Conservation (phyloP, 2,329 filamentous ascomycete genomes). For the Diaporthe nobilis region DNA sequence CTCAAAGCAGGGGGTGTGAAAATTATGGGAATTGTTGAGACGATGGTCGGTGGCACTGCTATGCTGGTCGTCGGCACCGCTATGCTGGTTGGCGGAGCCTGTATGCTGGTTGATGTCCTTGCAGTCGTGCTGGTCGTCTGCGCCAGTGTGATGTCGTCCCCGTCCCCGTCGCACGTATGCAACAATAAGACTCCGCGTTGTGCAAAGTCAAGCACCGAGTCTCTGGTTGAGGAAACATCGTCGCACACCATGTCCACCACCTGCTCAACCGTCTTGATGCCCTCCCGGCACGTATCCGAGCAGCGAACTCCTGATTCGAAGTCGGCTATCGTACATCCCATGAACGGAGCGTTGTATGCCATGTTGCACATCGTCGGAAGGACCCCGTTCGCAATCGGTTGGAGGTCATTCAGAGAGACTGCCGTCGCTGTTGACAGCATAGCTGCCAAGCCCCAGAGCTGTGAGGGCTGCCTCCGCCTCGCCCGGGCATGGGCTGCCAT, state of each 20-base stretch:
- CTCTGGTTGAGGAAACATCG: conserved; percentile 70
- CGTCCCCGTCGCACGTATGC: conserved; percentile 23
- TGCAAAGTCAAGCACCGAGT: conserved; percentile 53
- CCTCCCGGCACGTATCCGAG: conserved; percentile 54
- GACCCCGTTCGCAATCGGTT: conserved; percentile 55
- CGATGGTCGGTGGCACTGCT: not conserved
- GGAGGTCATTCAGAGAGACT: conserved; percentile 57
- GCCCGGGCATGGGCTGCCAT: conserved; percentile 33
- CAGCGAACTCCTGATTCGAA: conserved; percentile 54
- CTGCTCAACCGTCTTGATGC: conserved; percentile 84
- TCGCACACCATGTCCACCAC: conserved; percentile 80
- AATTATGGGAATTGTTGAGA: conserved; percentile 9
- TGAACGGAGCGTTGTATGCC: conserved; percentile 59
- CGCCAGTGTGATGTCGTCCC: conserved; percentile 35
- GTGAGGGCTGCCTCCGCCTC: conserved; percentile 34
- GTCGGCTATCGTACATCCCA: conserved; percentile 54
- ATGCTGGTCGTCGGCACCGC: conserved; percentile 2
- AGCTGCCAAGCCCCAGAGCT: conserved; percentile 40
- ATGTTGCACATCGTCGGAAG: conserved; percentile 55
- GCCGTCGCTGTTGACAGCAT: conserved; percentile 48
- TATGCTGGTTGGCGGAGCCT: conserved; percentile 1
- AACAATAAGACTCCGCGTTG: conserved; percentile 32
- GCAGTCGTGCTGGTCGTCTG: conserved; percentile 34
- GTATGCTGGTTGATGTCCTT: conserved; percentile 1
- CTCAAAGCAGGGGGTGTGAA: conserved; percentile 21